Base-by-base conservation (phyloP, 2,329 filamentous ascomycete species). In the Tolypocladium tropicale region DNA sequence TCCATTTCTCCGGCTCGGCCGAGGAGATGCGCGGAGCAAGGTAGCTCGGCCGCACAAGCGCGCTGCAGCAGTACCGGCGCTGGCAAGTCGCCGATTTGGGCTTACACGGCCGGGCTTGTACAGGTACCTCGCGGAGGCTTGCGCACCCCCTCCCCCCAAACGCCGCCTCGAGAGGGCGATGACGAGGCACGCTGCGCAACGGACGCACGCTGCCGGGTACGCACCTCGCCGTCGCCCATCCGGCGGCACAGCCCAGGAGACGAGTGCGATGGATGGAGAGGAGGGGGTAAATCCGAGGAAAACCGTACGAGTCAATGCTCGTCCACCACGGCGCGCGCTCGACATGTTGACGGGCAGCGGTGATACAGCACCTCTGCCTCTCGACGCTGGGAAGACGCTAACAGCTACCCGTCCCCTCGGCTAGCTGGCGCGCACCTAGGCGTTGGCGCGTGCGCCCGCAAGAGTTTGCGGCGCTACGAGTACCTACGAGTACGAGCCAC, bases 141-240 rank as follows among this genome's bases (percentile, higher is more conserved):
- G 18, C 52, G 54, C 39, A 16, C 39, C 55, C 58, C 55, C 49
- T 53, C 33, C 56, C 54, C 58, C 53, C 33, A 14, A 37, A 4
- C 25, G 46, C 51, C 59, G 59, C 54, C 53, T 55, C 53, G 61
- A 58, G 61, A 59, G 62, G 66, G 65, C 64, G 71, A 73, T 73
- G 71, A 73, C 71, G 71, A 73, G 70, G 70, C 71, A 71, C 65
- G 58, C 54, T 59, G 54, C 56, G 57, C 50, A 55, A 54, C 43
- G 16, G 28, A 30, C 34, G 12, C 23, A 30, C 46, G 30, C 7
- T 49, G 46, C 28, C 28, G 46, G 25, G 52, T 33, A 41, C 37
- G 51, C 41, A 53, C 51, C 51, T 16, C 11, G 34, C 5, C 46
- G 5, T 21, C 12, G 6, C 46, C 0, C 25, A 2, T 32, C n/a